Conservation (phyloP, 371 early-diverging fungal genomes). For the Thermomucor indicae-seudaticae region DNA sequence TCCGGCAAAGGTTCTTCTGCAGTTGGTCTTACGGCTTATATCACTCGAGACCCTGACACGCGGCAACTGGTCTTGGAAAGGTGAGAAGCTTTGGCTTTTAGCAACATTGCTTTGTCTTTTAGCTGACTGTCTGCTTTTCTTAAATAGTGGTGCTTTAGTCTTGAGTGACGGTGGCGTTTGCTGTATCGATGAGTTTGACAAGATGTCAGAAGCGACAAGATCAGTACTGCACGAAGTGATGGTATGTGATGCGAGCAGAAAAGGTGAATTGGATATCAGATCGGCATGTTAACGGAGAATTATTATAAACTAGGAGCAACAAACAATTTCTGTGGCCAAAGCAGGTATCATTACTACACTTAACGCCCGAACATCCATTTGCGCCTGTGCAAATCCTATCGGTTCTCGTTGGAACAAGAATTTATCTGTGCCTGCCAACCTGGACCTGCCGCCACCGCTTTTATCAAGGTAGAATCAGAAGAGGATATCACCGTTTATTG, state of each 20-base stretch:
- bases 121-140: background rate
- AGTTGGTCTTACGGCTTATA: conserved; percentile 99
- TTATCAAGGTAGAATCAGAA: conserved; percentile 73
- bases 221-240: conserved; percentile 99
- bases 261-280: background rate
- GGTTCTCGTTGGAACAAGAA: conserved; percentile 91
- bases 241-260: conserved; percentile 59
- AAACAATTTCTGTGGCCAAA: conserved; percentile 99
- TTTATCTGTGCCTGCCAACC: conserved; percentile 91
- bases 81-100: conserved; percentile 21
- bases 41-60: conserved; percentile 97
- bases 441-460: conserved; percentile 95
- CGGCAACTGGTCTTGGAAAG: conserved; percentile 96
- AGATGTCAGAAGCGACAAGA: conserved; percentile 97
- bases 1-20: conserved; percentile 99
- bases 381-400: conserved; percentile 98
- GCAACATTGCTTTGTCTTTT: background rate
- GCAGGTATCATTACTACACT: conserved; percentile 99
- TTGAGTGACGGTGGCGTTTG: conserved; percentile 98
- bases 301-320: conserved; percentile 82
- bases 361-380: conserved; percentile 97
- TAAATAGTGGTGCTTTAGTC: conserved; percentile 93
- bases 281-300: background rate
- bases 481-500: background rate
- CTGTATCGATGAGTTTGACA: conserved; percentile 99